Evolutionary conservation across 2,329 filamentous ascomycete species (phyloP).

Genomic region (Tympanopsis confertula): DNA sequence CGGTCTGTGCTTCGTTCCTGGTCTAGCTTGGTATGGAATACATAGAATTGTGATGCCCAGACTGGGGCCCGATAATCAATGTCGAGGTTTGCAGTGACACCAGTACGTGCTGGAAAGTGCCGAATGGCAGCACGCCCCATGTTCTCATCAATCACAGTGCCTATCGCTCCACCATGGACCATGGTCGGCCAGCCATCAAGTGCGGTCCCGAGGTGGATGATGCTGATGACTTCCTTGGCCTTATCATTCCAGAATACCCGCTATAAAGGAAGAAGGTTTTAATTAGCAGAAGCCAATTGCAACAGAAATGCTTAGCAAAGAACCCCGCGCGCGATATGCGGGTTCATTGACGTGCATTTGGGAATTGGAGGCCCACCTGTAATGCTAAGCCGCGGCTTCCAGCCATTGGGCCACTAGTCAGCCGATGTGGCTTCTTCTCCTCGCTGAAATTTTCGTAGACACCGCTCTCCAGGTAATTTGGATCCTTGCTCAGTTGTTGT

Average conservation of each 20-base stretch:
- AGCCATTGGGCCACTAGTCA: slow-evolving; percentile 29
- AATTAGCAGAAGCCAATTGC: slow-evolving; percentile 7
- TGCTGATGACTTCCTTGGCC: slow-evolving; percentile 43
- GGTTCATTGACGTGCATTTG: not conserved
- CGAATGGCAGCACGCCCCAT: slow-evolving; percentile 49
- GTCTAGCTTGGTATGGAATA: slow-evolving; percentile 38
- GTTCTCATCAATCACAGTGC: slow-evolving; percentile 59
- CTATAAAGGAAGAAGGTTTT: slow-evolving; percentile 25
- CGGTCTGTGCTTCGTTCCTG: slow-evolving; percentile 24
- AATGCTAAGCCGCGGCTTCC: slow-evolving; percentile 28
- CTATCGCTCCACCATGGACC: slow-evolving; percentile 60
- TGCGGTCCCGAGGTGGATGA: slow-evolving; percentile 59
- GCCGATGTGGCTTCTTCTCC: slow-evolving; percentile 8
- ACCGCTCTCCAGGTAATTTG: not conserved
- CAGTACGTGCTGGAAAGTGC: slow-evolving; percentile 31
- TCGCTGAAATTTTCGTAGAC: not conserved
- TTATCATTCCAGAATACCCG: slow-evolving; percentile 50
- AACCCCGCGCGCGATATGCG: no score
- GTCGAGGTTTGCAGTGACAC: slow-evolving; percentile 43
- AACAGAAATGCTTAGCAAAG: no score
- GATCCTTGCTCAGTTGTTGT: not conserved
- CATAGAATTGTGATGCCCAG: slow-evolving; percentile 48
- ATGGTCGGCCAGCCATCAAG: slow-evolving; percentile 60
- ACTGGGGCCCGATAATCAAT: slow-evolving; percentile 53
- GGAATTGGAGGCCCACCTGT: slow-evolving; percentile 10